Percentiles rank a stretch among this genome's conserved stretches.
These are phyloP conservation scores for Avena atlantica DNA, from an alignment of 176 grass and related monocot genomes.

Conservation along the genomic window DNA sequence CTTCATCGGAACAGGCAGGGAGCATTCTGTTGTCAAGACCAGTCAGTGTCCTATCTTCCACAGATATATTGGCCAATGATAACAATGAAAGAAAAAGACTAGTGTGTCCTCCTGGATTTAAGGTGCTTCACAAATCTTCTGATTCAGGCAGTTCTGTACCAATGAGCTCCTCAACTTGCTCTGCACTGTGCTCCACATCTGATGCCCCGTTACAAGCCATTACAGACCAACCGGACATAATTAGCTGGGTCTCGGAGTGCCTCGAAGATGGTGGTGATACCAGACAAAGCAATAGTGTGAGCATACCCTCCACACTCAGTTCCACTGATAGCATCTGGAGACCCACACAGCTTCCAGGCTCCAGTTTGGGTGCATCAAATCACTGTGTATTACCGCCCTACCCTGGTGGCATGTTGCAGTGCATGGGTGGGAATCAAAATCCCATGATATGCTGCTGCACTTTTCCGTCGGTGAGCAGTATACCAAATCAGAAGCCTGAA, in stretches of 20 bases:
- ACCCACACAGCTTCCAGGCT: slow-evolving; percentile 12
- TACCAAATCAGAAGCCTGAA: slow-evolving; percentile 39
- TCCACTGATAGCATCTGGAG: slow-evolving; percentile 28
- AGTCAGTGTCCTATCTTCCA: slow-evolving; percentile 35
- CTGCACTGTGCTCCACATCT: slow-evolving; percentile 36
- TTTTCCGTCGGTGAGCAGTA: slow-evolving; percentile 15
- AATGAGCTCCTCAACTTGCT: slow-evolving; percentile 25
- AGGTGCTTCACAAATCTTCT: slow-evolving; percentile 34
- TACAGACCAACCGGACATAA: slow-evolving; percentile 37
- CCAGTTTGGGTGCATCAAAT: slow-evolving; percentile 41
- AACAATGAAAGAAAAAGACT: slow-evolving; percentile 44
- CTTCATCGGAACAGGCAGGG: slow-evolving; percentile 28
- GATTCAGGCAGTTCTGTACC: slow-evolving; percentile 34
- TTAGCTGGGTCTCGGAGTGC: slow-evolving; percentile 50
- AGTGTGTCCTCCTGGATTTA: slow-evolving; percentile 51
- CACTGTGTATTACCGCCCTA: slow-evolving; percentile 33
- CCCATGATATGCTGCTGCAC: not conserved
- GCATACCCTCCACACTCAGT: slow-evolving; percentile 31
- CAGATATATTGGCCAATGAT: slow-evolving; percentile 20
- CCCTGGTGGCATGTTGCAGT: slow-evolving; percentile 24
- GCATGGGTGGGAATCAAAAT: slow-evolving; percentile 26
- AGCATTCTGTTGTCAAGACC: slow-evolving; percentile 31
- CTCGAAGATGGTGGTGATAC: slow-evolving; percentile 41
- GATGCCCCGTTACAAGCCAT: slow-evolving; percentile 19
- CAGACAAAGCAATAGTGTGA: slow-evolving; percentile 31